These are phyloP conservation scores for Tothia fuscella DNA, from an alignment of 2,329 filamentous ascomycete species.

Conservation along the genomic window DNA sequence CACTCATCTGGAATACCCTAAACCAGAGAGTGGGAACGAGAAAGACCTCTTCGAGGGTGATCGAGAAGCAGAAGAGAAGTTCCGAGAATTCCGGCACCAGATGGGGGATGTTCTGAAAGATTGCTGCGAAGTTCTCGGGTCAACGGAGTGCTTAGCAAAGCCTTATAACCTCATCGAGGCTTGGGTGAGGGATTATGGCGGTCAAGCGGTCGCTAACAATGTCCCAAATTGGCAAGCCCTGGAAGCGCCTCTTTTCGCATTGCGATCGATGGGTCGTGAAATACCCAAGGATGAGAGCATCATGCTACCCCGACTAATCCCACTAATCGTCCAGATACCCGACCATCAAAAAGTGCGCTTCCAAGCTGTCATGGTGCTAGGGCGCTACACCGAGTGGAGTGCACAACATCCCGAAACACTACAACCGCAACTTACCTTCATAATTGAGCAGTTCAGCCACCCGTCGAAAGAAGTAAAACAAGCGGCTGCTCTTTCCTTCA, in stretches of 20 bases:
- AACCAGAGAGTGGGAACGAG: constrained; percentile 59
- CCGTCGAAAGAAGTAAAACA: constrained; percentile 82
- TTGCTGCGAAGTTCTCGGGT: constrained; percentile 89
- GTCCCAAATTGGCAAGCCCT: constrained; percentile 95
- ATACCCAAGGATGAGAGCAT: constrained; percentile 79
- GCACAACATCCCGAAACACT: constrained; percentile 85
- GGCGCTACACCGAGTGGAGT: constrained; percentile 96
- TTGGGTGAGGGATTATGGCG: constrained; percentile 76
- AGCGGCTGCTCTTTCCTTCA: constrained; percentile 85
- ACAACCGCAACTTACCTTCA: constrained; percentile 87
- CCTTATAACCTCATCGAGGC: constrained; percentile 73
- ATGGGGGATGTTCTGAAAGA: constrained; percentile 99
- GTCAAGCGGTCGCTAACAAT: constrained; percentile 57
- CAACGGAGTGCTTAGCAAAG: constrained; percentile 81
- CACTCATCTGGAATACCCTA: constrained; percentile 77
- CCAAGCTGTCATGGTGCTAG: constrained; percentile 94
- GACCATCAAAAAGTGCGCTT: constrained; percentile 97
- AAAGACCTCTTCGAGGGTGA: constrained; percentile 89
- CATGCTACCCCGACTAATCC: constrained; percentile 84
- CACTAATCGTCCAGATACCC: constrained; percentile 84
- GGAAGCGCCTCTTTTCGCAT: constrained; percentile 86
- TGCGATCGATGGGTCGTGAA: constrained; percentile 95
- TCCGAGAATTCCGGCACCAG: constrained; percentile 87
- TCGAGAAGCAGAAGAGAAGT: constrained; percentile 90
- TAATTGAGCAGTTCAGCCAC: constrained; percentile 83